phyloP scores from a whole-genome alignment of 331 rosid species.

The Malus hybrid region DNA sequence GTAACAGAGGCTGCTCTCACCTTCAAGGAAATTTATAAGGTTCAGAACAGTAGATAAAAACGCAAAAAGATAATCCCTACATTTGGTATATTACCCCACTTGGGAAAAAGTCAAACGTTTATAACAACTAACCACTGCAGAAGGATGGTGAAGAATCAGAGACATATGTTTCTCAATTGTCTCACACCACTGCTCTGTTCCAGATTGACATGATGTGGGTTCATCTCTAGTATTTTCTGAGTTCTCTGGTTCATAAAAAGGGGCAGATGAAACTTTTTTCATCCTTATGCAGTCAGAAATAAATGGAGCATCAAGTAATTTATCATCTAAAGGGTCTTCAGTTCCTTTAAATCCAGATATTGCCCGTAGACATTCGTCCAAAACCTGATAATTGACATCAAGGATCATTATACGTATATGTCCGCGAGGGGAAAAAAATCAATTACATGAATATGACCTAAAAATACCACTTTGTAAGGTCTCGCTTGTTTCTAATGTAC shows the following conservation, averaged over 20 bases:
- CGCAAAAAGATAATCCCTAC: background rate
- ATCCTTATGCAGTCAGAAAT: constrained; percentile 72
- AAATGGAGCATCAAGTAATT: constrained; percentile 63
- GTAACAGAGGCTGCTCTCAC: constrained; percentile 88
- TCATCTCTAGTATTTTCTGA: constrained; percentile 20
- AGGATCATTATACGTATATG: background rate
- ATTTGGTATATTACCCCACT: background rate
- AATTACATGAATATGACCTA: background rate
- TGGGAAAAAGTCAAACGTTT: background rate
- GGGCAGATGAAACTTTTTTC: constrained; percentile 92
- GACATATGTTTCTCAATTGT: constrained; percentile 76
- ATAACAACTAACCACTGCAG: constrained; percentile 52
- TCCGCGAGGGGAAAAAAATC: background rate
- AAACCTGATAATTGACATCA: constrained; percentile 45
- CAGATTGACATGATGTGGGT: constrained; percentile 39
- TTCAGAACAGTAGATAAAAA: background rate
- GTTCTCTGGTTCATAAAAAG: constrained; percentile 52
- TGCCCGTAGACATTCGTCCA: constrained; percentile 87
- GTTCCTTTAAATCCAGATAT: constrained; percentile 94
- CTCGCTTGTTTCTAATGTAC: background rate
- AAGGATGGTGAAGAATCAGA: constrained; percentile 48
- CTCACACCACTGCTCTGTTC: constrained; percentile 72
- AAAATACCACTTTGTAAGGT: background rate
- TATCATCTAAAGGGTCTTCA: constrained; percentile 81
- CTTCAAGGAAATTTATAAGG: constrained; percentile 34